These are phyloP conservation scores for Rachicladosporium sp. DNA, from an alignment of 2,329 filamentous ascomycete genomes.

Conservation along the genomic window DNA sequence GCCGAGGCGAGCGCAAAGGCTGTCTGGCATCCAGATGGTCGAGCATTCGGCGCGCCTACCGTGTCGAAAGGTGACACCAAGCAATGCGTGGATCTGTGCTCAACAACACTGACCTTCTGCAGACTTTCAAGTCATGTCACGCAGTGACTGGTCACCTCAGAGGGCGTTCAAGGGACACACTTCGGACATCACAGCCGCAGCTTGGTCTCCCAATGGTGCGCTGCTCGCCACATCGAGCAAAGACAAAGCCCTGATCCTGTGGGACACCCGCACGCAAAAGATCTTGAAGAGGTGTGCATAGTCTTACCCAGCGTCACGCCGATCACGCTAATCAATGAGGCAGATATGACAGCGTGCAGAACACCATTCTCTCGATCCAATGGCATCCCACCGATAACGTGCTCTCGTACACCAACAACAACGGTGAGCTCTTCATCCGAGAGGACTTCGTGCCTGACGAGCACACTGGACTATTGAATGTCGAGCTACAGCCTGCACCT, in stretches of 20 bases:
- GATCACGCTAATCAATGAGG: not conserved
- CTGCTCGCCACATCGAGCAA: constrained; percentile 57
- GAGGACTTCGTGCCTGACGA: constrained; percentile 49
- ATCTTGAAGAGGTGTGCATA: constrained; percentile 50
- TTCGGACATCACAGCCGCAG: constrained; percentile 71
- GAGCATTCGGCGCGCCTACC: constrained; percentile 77
- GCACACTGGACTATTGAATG: constrained; percentile 36
- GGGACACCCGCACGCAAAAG: constrained; percentile 81
- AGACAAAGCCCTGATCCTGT: constrained; percentile 57
- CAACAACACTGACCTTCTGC: not conserved
- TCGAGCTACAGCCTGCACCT: constrained; percentile 59
- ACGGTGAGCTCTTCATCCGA: constrained; percentile 88
- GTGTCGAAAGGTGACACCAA: constrained; percentile 43
- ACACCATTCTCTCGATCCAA: constrained; percentile 70
- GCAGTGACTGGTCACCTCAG: constrained; percentile 79
- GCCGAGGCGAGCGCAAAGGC: constrained; percentile 62
- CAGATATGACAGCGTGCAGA: constrained; percentile 51
- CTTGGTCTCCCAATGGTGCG: constrained; percentile 92
- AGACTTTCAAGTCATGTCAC: constrained; percentile 79
- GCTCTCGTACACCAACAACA: constrained; percentile 79
- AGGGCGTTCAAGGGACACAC: constrained; percentile 66
- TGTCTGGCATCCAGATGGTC: constrained; percentile 88
- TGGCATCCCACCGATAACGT: constrained; percentile 91
- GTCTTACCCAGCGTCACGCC: not conserved
- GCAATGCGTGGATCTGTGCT: too few species aligned